A percentile compares a stretch with the other conserved stretches of the same genome.
Evolutionary conservation across 805 yeast species (phyloP).

Genomic region (Sugiyamaella floridensis): DNA sequence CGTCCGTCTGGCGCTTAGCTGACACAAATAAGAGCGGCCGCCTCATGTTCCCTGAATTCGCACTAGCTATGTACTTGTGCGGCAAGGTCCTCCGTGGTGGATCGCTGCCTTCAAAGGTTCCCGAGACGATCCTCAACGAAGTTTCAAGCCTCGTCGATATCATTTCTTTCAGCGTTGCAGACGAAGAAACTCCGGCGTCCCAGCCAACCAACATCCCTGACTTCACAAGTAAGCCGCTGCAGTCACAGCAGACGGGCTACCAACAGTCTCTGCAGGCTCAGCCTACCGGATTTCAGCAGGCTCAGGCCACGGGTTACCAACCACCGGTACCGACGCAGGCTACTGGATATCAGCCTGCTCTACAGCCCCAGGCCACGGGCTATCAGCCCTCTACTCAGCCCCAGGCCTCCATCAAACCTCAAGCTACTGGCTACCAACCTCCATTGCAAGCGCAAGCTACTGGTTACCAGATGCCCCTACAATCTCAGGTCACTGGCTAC

Average conservation of each 20-base stretch:
- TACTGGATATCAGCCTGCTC: conserved; percentile 22
- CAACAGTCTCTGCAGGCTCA: conserved; percentile 8
- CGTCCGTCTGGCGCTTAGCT: conserved; percentile 85
- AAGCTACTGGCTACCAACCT: conserved; percentile 33
- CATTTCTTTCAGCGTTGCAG: conserved; percentile 72
- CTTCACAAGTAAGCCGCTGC: conserved; percentile 10
- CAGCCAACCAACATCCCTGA: conserved; percentile 24
- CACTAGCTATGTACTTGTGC: conserved; percentile 82
- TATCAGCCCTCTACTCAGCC: conserved; percentile 25
- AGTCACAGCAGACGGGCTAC: conserved; percentile 4
- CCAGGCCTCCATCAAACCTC: conserved; percentile 21
- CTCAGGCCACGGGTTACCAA: conserved; percentile 16
- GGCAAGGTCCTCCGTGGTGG: conserved; percentile 72
- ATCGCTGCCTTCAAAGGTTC: conserved; percentile 64
- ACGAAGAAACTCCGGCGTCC: conserved; percentile 28
- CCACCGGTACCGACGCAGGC: conserved; percentile 28
- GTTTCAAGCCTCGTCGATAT: conserved; percentile 86
- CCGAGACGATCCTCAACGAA: conserved; percentile 68
- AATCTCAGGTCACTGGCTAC: conserved; percentile 18
- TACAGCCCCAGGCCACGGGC: conserved; percentile 37
- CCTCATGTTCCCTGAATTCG: conserved; percentile 88
- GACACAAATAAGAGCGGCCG: conserved; percentile 83
- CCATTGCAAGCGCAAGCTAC: conserved; percentile 17
- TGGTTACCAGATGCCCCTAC: conserved; percentile 13
- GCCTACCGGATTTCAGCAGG: conserved; percentile 13